phyloP scores from a whole-genome alignment of 1,284 basidiomycete genomes.

The Ustanciosporium gigantosporum region DNA sequence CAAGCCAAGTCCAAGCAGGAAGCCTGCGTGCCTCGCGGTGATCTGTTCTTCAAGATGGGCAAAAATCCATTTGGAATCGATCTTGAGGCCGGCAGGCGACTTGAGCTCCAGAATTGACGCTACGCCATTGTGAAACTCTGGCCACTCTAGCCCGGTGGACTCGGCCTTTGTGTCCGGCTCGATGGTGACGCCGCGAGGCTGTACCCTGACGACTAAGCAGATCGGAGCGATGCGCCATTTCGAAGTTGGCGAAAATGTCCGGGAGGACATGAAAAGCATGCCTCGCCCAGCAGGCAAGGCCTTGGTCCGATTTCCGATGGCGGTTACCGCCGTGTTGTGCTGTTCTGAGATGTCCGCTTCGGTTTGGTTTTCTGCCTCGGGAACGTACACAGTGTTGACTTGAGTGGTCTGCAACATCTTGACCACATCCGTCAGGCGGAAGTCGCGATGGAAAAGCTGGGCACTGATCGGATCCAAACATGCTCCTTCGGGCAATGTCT shows the following conservation, averaged over 20 bases:
- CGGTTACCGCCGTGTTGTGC: slow-evolving; percentile 20
- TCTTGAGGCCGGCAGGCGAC: slow-evolving; percentile 68
- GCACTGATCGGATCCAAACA: slow-evolving; percentile 49
- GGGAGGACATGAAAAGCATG: slow-evolving; percentile 52
- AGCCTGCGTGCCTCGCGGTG: slow-evolving; percentile 94
- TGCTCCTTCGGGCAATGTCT: slow-evolving; percentile 26
- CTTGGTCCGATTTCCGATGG: slow-evolving; percentile 49
- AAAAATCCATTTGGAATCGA: slow-evolving; percentile 59
- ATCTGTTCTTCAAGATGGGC: slow-evolving; percentile 42
- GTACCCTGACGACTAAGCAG: slow-evolving; percentile 42
- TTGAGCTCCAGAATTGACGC: slow-evolving; percentile 79
- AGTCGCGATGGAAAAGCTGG: slow-evolving; percentile 49
- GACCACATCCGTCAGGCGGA: slow-evolving; percentile 52
- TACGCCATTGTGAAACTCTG: slow-evolving; percentile 96
- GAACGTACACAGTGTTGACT: slow-evolving; percentile 32
- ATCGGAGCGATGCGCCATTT: slow-evolving; percentile 50
- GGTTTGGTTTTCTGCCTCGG: slow-evolving; percentile 35
- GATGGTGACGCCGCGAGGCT: slow-evolving; percentile 33
- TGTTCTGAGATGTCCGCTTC: slow-evolving; percentile 34
- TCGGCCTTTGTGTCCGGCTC: slow-evolving; percentile 37
- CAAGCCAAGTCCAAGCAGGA: slow-evolving; percentile 87
- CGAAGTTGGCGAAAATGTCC: slow-evolving; percentile 38
- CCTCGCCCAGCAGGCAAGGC: slow-evolving; percentile 51
- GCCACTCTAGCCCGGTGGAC: slow-evolving; percentile 71
- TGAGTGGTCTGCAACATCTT: slow-evolving; percentile 50